Evolutionary conservation across 1,284 basidiomycete species (phyloP), one percentile per base, ranked within the genome.

Genomic region (Meripilus lineatus): DNA sequence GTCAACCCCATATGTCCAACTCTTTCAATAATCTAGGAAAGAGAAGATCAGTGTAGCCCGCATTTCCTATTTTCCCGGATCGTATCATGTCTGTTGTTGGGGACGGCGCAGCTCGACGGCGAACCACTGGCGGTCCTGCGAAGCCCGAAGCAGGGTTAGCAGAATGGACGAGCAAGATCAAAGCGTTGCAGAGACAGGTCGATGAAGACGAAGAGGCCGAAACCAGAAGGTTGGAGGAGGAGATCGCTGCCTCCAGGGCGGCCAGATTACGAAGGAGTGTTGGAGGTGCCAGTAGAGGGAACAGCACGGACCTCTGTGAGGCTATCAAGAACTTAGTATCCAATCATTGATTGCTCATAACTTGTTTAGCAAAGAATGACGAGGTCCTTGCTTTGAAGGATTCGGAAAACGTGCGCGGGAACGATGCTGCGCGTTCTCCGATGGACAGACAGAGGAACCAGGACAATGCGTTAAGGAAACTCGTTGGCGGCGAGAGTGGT

Each of bases 121-220:
- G 69, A 42, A 61, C 60, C 3, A 54, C 64, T 36, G 70, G 68
- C 49, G 55, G 68, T 1, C 76, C 61, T 53, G 22, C 58, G 1
- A 75, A 66, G 58, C 69, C 67, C 10, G 82, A 84, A 51, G 66
- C 70, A 8, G 80, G 77, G 28, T 69, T 88, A n/a, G 72, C 84
- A 15, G 85, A 89, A 61, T 89, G 86, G 86, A 76, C 85, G 14
- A 83, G 67, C 62, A 81, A 74, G 66, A 87, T 89, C 62, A 84
- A 82, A 61, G 83, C 79, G 11, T 64, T 89, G 58, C 85, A 88
- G 59, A 75, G 77, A 44, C 84, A 88, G 56, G 82, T 88, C 24
- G 86, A 89, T 52, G 79, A 79, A 15, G 82, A 87, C 51, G 85
- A 87, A 50, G 85, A 86, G 58, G 74, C 71, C 5, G 87, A 89